Percentiles rank a stretch among this genome's conserved stretches.
phyloP scores from a whole-genome alignment of 2,329 filamentous ascomycete species.

The Xylaria hypoxylon region DNA sequence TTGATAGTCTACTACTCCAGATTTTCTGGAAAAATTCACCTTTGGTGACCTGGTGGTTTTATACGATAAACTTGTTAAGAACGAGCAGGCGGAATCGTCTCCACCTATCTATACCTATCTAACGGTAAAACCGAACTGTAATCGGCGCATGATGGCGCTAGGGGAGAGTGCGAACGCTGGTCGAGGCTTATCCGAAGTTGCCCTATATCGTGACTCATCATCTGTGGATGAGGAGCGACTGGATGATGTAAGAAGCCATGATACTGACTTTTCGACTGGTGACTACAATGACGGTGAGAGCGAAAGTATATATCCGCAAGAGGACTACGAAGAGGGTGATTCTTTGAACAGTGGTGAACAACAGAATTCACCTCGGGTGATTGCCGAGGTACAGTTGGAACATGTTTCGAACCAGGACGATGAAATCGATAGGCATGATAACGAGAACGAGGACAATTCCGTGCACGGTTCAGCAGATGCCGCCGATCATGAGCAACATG shows the following conservation, averaged over 20 bases:
- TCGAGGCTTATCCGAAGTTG: constrained; percentile 50
- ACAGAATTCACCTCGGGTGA: constrained; percentile 20
- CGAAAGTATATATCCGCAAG: constrained; percentile 39
- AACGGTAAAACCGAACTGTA: constrained; percentile 50
- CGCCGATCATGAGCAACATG: constrained; percentile 44
- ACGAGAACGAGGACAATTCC: constrained; percentile 20
- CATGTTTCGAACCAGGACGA: constrained; percentile 11
- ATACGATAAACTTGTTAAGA: constrained; percentile 50
- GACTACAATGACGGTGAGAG: constrained; percentile 38
- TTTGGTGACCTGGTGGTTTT: constrained; percentile 50
- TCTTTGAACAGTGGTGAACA: constrained; percentile 43
- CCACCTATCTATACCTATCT: constrained; percentile 50
- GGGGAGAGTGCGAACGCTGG: constrained; percentile 49
- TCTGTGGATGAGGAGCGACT: constrained; percentile 39
- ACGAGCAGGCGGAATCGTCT: constrained; percentile 44
- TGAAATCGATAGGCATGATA: constrained; percentile 22
- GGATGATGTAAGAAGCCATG: constrained; percentile 30
- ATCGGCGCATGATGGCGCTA: constrained; percentile 50
- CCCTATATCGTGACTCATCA: constrained; percentile 48
- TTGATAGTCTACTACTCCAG: constrained; percentile 47
- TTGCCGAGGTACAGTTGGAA: constrained; percentile 10
- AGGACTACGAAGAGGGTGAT: constrained; percentile 31
- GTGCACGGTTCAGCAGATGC: constrained; percentile 39
- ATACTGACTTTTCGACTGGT: constrained; percentile 34
- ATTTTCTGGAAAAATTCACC: constrained; percentile 49